Evolutionary conservation across 192 early-diverging fungal genomes (phyloP).

Genomic region (Linnemannia exigua): DNA sequence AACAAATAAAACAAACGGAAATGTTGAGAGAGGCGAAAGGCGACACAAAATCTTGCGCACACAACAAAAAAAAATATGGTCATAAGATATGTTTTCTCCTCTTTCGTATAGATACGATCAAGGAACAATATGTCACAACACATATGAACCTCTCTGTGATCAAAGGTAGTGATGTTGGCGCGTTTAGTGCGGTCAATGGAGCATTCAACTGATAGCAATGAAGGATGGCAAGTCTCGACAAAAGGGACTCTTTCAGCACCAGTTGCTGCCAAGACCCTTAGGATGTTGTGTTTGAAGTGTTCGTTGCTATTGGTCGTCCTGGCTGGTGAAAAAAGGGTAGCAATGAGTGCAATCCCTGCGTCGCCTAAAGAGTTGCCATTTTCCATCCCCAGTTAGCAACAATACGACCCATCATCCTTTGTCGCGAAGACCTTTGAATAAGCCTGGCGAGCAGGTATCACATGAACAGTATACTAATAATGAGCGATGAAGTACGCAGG

Average conservation of each 20-base stretch:
- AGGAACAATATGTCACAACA: too few species aligned
- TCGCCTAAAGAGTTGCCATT: not conserved
- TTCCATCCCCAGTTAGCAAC: not conserved
- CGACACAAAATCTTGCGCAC: too few species aligned
- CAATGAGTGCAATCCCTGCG: not conserved
- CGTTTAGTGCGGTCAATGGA: not conserved
- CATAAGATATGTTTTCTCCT: too few species aligned
- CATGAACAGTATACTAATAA: not conserved
- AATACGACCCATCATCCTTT: not conserved
- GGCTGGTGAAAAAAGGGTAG: not conserved
- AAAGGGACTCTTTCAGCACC: too few species aligned
- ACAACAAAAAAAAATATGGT: too few species aligned
- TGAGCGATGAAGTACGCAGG: not conserved
- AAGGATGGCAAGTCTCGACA: not conserved
- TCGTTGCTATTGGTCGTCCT: too few species aligned
- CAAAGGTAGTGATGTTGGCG: not conserved
- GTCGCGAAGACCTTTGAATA: not conserved
- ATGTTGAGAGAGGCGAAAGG: not conserved
- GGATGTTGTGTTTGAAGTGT: too few species aligned
- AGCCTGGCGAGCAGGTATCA: not conserved
- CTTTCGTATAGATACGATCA: too few species aligned
- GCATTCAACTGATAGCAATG: not conserved
- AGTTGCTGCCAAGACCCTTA: too few species aligned
- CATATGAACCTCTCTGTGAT: too few species aligned
- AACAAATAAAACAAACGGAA: not conserved